These are phyloP conservation scores for Bacidia gigantensis DNA, from an alignment of 495 filamentous ascomycete species.

Conservation along the genomic window DNA sequence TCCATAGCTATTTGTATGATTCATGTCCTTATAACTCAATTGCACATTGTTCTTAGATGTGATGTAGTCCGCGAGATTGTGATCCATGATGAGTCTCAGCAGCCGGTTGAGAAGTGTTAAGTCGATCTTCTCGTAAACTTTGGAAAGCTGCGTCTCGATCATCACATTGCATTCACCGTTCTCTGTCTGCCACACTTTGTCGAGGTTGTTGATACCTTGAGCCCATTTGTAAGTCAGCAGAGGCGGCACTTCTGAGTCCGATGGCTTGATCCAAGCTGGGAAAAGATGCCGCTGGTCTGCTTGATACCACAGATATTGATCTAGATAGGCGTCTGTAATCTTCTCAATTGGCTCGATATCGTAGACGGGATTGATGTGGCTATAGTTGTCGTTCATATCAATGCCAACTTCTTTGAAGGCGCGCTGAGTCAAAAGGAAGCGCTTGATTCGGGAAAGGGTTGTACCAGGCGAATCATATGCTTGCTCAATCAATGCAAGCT, in stretches of 20 bases:
- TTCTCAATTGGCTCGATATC: conserved; percentile 99
- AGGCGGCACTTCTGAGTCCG: conserved; percentile 97
- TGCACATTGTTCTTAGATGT: conserved; percentile 99
- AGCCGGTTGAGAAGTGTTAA: conserved; percentile 88
- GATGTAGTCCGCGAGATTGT: conserved; percentile 98
- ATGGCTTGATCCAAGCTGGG: conserved; percentile 98
- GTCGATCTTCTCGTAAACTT: conserved; percentile 99
- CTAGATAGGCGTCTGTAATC: conserved; percentile 97
- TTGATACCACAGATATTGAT: conserved; percentile 99
- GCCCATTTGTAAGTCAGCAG: conserved; percentile 97
- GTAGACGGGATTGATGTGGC: conserved; percentile 96
- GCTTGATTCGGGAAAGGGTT: conserved; percentile 91
- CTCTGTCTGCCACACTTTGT: conserved; percentile 87
- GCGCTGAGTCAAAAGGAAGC: conserved; percentile 89
- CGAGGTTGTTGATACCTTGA: conserved; percentile 98
- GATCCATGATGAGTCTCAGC: conserved; percentile 94
- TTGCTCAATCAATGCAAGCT: conserved; percentile 94
- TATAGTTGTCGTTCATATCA: conserved; percentile 99
- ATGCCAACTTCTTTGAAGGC: conserved; percentile 99
- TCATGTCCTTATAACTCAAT: conserved; percentile 99
- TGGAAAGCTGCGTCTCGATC: conserved; percentile 95
- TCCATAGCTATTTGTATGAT: conserved; percentile 96
- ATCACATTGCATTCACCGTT: conserved; percentile 98
- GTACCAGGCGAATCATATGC: conserved; percentile 97
- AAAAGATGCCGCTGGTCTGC: conserved; percentile 97